Base-by-base conservation (phyloP, 148 eudicot species). In the Cornus suecica region DNA sequence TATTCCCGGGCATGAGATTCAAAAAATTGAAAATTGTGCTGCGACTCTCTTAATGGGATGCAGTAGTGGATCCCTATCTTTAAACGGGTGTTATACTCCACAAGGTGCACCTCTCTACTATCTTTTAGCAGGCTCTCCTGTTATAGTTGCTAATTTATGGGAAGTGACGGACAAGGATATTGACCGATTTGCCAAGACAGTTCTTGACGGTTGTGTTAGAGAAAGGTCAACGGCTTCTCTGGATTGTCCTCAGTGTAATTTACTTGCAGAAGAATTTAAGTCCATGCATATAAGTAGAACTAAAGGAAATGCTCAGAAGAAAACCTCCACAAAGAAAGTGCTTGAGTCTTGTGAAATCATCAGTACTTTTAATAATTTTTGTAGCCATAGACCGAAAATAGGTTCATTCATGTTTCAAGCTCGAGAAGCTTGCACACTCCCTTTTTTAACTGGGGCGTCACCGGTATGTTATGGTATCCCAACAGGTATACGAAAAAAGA, bases 391-490 rank as follows among this genome's bases (percentile, higher is more conserved):
- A 84, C 80, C 85, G 20, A 91, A 86, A 73, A 85, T 92, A 28
- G 99, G 94, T 14, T 87, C 88, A 58, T 95, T 92, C 51, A 89
- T 92, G 82, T 84, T 89, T 25, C 82, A 91, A 81, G 97, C 99
- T 62, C 89, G 97, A 51, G 83, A 91, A 74, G 91, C 91, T 65
- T 92, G 97, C 74, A 85, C 70, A 74, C 91, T 95, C 13, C 86
- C 88, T n/a, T 90, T 31, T 75, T 69, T 92, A 79, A 92, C 90
- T 64, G 99, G 99, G 64, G 99, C 97, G 51, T 83, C 97, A 28
- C 99, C 99, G 1, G 94, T 95, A 66, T 95, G 99, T 85, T 95
- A 95, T 79, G 99, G 99, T 41, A 95, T 95, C 9, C 99, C 99
- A 2, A 95, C 99, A 0, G 92, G 93, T 22, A 91, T 95, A 42